Conservation (phyloP, 768 basidiomycete species). For the Phylloporus arenicola region DNA sequence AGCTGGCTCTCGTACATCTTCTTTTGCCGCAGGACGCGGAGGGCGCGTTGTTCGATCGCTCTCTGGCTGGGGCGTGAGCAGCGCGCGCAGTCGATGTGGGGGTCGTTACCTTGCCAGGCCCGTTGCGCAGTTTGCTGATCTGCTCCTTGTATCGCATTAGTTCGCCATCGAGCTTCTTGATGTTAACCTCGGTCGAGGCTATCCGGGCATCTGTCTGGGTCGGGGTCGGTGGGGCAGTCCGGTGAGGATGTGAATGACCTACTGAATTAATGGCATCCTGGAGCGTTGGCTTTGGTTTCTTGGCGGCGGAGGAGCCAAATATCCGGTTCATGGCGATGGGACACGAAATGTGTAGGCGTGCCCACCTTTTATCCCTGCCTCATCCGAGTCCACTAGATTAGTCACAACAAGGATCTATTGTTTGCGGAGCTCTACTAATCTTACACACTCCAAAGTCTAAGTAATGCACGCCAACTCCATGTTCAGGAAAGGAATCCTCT, state of each 20-base stretch:
- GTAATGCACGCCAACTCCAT: not conserved
- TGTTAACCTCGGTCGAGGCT: slow-evolving; percentile 90
- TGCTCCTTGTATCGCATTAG: slow-evolving; percentile 90
- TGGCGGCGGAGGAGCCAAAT: slow-evolving; percentile 67
- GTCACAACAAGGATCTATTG: not conserved
- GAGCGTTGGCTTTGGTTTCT: slow-evolving; percentile 81
- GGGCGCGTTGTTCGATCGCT: slow-evolving; percentile 91
- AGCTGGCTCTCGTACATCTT: slow-evolving; percentile 93
- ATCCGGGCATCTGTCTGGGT: slow-evolving; percentile 80
- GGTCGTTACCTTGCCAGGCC: slow-evolving; percentile 82
- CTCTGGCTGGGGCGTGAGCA: slow-evolving; percentile 39
- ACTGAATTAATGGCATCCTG: slow-evolving; percentile 92
- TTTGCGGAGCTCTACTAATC: not conserved
- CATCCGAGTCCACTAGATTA: not conserved
- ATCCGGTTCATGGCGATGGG: slow-evolving; percentile 72
- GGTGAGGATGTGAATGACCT: slow-evolving; percentile 24
- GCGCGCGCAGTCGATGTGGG: not conserved
- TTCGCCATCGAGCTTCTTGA: slow-evolving; percentile 94
- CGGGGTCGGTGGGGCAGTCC: not conserved
- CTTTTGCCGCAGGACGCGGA: slow-evolving; percentile 91
- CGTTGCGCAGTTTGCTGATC: slow-evolving; percentile 88
- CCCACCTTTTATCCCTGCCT: not conserved
- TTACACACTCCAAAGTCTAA: not conserved
- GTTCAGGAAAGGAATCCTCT: slow-evolving; percentile 73
- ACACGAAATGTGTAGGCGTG: not conserved